A percentile compares a stretch with the other conserved stretches of the same genome.
Conservation (phyloP, 306 rosid species). For the Prinsepia uniflora region DNA sequence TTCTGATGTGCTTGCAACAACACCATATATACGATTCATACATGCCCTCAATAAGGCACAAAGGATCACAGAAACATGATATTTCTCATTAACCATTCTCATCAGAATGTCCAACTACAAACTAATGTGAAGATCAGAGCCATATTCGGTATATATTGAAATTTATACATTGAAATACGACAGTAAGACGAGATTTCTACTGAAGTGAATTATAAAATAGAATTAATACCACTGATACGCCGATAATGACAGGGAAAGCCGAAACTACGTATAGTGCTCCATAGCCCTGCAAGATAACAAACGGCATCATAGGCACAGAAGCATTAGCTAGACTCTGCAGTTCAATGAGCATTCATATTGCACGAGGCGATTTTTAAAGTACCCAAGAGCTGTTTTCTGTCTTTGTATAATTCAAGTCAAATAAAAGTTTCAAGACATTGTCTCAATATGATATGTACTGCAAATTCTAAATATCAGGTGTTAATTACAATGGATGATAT, state of each 20-base stretch:
- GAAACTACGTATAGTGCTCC: constrained; percentile 91
- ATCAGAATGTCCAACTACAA: constrained; percentile 12
- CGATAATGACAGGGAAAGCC: constrained; percentile 87
- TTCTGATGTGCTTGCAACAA: constrained; percentile 43
- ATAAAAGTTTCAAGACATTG: not conserved
- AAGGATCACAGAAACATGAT: not conserved
- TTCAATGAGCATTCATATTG: not conserved
- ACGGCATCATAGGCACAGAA: constrained; percentile 29
- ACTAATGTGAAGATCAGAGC: constrained; percentile 15
- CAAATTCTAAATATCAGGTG: not conserved
- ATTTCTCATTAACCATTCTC: constrained; percentile 12
- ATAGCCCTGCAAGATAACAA: constrained; percentile 70
- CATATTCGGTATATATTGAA: constrained; percentile 20
- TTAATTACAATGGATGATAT: not conserved
- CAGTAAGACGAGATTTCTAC: constrained; percentile 33
- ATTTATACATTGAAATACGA: constrained; percentile 23
- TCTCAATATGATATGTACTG: not conserved
- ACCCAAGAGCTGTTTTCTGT: not conserved
- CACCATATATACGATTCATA: not conserved
- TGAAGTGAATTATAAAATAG: constrained; percentile 88
- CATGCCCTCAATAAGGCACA: constrained; percentile 1
- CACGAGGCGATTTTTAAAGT: not conserved
- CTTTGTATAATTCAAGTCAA: constrained; percentile 4
- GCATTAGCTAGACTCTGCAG: constrained; percentile 6
- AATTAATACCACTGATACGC: constrained; percentile 82